These are phyloP conservation scores for Pseudogymnoascus sp. DNA, from an alignment of 2,329 filamentous ascomycete species.

Conservation along the genomic window DNA sequence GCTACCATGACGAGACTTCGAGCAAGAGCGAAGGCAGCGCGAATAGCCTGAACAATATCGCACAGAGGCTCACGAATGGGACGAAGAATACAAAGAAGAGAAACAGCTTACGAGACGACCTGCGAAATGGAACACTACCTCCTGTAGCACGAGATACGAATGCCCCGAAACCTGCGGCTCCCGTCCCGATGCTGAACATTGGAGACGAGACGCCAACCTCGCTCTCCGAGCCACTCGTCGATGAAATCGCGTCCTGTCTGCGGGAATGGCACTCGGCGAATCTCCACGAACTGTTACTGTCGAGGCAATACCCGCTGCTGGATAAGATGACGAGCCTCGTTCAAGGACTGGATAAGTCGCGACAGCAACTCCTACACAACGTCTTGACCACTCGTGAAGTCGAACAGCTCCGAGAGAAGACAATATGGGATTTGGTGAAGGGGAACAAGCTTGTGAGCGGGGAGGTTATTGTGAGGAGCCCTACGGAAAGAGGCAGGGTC, in stretches of 20 bases:
- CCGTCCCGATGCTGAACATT: conserved; percentile 94
- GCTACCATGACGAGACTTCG: conserved; percentile 28
- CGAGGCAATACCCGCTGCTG: conserved; percentile 70
- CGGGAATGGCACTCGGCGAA: conserved; percentile 98
- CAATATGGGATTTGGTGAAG: conserved; percentile 88
- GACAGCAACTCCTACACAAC: conserved; percentile 87
- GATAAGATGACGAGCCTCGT: conserved; percentile 77
- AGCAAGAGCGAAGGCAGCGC: conserved; percentile 14
- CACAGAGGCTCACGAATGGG: conserved; percentile 12
- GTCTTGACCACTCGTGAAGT: conserved; percentile 85
- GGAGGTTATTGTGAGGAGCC: conserved; percentile 91
- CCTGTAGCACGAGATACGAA: conserved; percentile 53
- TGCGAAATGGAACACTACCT: conserved; percentile 20
- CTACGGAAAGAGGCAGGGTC: conserved; percentile 71
- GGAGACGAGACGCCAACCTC: conserved; percentile 94
- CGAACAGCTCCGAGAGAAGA: conserved; percentile 70
- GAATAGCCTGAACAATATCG: conserved; percentile 7
- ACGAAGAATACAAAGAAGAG: conserved; percentile 13
- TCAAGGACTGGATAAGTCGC: conserved; percentile 70
- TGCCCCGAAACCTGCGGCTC: conserved; percentile 72
- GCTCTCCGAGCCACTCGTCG: conserved; percentile 79
- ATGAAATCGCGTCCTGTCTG: conserved; percentile 94
- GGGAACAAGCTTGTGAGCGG: conserved; percentile 92
- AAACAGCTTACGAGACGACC: conserved; percentile 17
- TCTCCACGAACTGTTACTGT: conserved; percentile 81